These are phyloP conservation scores for Dorcoceras hygrometricum DNA, from an alignment of 257 asterid genomes.

Conservation along the genomic window DNA sequence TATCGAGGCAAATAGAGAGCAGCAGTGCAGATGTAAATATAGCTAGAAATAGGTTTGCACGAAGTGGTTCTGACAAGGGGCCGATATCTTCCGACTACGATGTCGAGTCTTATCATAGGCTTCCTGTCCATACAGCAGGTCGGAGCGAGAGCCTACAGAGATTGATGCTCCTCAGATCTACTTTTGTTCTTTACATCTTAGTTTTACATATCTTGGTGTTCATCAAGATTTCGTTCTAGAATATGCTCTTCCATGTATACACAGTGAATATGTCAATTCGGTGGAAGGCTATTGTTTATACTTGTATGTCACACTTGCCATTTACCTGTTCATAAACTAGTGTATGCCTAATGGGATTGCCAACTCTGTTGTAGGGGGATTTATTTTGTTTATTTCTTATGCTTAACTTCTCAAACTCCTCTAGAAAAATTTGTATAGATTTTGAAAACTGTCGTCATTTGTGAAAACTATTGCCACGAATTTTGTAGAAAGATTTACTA, in stretches of 20 bases:
- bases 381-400: not conserved
- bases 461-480: too few relatives aligned
- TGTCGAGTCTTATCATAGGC: slow-evolving; percentile 51
- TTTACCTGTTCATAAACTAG: slow-evolving; percentile 28
- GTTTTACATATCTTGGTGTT: slow-evolving; percentile 78
- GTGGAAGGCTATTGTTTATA: slow-evolving; percentile 9
- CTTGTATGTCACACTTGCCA: not conserved
- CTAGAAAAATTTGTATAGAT: not conserved
- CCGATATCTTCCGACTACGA: slow-evolving; percentile 45
- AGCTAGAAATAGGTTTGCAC: slow-evolving; percentile 65
- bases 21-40: slow-evolving; percentile 44
- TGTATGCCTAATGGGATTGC: slow-evolving; percentile 18
- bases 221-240: slow-evolving; percentile 76
- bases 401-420: too few relatives aligned
- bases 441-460: too few relatives aligned
- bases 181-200: slow-evolving; percentile 68
- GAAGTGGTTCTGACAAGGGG: slow-evolving; percentile 52
- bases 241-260: not conserved
- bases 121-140: slow-evolving; percentile 49
- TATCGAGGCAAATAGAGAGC: slow-evolving; percentile 52
- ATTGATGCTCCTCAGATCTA: slow-evolving; percentile 79
- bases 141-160: slow-evolving; percentile 69
- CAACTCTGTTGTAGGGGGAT: slow-evolving; percentile 5
- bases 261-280: slow-evolving; percentile 12
- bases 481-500: too few relatives aligned